A percentile compares a stretch with the other conserved stretches of the same genome.
Conservation (phyloP, 2,329 filamentous ascomycete genomes). For the Didymella segeticola region DNA sequence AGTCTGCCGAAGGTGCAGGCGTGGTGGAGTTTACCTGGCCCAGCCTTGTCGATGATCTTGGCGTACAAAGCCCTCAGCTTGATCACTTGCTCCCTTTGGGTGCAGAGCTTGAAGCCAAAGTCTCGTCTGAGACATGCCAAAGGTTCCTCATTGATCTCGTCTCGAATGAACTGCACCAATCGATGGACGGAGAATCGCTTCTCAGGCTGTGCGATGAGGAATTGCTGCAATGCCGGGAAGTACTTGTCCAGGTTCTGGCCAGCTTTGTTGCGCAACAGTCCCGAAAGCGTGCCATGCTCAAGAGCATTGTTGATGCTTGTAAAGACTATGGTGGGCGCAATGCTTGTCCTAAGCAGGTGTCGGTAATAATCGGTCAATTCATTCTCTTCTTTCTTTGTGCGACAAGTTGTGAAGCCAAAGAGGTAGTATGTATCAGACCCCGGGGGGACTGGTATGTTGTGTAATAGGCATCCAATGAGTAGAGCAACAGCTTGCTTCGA, state of each 20-base stretch:
- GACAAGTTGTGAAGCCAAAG: conserved; percentile 27
- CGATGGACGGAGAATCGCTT: conserved; percentile 22
- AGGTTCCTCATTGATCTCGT: conserved; percentile 9
- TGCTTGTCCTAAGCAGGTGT: conserved; percentile 4
- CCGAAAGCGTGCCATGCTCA: neutral
- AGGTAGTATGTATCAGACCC: conserved; percentile 12
- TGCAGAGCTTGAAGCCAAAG: conserved; percentile 28
- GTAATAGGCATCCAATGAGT: conserved; percentile 1
- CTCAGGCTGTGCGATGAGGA: conserved; percentile 7
- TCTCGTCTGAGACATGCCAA: conserved; percentile 19
- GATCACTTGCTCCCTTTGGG: conserved; percentile 23
- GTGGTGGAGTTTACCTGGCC: conserved; percentile 16
- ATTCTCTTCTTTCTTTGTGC: conserved; percentile 7
- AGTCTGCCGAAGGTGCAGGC: conserved; percentile 18
- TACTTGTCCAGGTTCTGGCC: conserved; percentile 2
- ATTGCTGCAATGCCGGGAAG: conserved; percentile 17
- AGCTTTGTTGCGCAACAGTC: conserved; percentile 14
- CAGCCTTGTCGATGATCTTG: conserved; percentile 4
- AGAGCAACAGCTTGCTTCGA: conserved; percentile 9
- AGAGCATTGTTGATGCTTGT: conserved; percentile 16
- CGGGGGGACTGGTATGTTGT: neutral
- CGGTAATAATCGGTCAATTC: conserved; percentile 18
- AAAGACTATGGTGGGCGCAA: conserved; percentile 8
- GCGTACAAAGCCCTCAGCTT: conserved; percentile 24
- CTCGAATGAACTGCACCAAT: conserved; percentile 25